Base-by-base conservation (phyloP, 305 asterid species). In the Stenogyne calaminthoides region DNA sequence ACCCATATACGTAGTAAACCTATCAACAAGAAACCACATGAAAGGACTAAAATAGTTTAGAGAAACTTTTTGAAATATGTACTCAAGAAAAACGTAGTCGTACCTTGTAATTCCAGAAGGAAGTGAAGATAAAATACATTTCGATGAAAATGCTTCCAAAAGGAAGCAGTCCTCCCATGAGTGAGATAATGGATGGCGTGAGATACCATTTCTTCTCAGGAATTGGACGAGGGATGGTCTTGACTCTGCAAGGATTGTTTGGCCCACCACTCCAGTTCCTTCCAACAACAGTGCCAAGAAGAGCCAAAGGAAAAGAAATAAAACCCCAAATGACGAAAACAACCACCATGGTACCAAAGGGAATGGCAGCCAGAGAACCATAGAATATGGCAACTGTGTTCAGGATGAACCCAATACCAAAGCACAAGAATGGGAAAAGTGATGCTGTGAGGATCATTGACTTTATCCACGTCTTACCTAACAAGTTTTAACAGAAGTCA, bases 171-270 rank as follows among this genome's bases (percentile, higher is more conserved):
- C 96, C 96, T 34, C 93, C 96, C 87, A 89, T 88, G 78, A 89
- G 82, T 20, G 93, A 84, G 44, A 89, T 80, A 49, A 88, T 71
- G 11, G 89, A 81, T 59, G 96, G 93, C 1, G 87, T 89, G 36
- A 88, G 91, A 77, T 86, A 89, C 96, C 96, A 89, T 69, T 89
- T 83, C 88, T 89, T 90, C 84, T 90, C 92, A 42, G 95, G 96
- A 69, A 90, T 90, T n/a, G 92, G 93, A 63, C 96, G 93, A 15
- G 93, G 96, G 71, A 89, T 89, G 49, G 93, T 89, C 86, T 89
- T 89, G 67, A 89, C 94, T 9, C 91, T 85, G 80, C 96, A 89
- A 64, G 96, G 96, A 80, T 88, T 89, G 80, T 88, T 78, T 58
- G 96, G 93, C 0, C 81, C 65, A 2, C 96, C 96, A 69, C 89